phyloP scores from a whole-genome alignment of 2,329 filamentous ascomycete genomes.

The Colletotrichum gloeosporioides region DNA sequence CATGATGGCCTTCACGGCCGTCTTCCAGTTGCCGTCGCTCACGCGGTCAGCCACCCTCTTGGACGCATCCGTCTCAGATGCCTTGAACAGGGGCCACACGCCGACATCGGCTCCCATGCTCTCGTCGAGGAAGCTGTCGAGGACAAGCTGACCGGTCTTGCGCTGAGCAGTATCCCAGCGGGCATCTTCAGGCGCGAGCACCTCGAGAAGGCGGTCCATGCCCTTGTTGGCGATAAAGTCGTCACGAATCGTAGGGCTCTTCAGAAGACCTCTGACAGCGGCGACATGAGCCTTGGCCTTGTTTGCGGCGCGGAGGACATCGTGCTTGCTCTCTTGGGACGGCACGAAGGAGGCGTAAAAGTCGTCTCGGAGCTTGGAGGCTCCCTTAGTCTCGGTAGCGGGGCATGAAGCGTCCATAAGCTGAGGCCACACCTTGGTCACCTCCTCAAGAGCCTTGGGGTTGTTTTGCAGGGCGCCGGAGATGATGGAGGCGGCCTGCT shows the following conservation, averaged over 20 bases:
- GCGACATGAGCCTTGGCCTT: slow-evolving; percentile 46
- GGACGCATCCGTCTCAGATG: slow-evolving; percentile 8
- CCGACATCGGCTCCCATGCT: slow-evolving; percentile 65
- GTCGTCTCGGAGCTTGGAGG: slow-evolving; percentile 35
- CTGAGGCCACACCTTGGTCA: slow-evolving; percentile 52
- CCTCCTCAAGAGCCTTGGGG: slow-evolving; percentile 60
- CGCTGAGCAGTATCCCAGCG: slow-evolving; percentile 57
- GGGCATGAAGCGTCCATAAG: slow-evolving; percentile 46
- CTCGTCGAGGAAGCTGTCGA: slow-evolving; percentile 71
- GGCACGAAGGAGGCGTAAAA: slow-evolving; percentile 49
- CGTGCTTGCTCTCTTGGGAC: neutral
- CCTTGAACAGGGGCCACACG: slow-evolving; percentile 53
- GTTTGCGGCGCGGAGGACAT: slow-evolving; percentile 24
- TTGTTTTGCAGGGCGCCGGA: slow-evolving; percentile 69
- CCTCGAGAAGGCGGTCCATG: slow-evolving; percentile 58
- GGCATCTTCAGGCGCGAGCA: slow-evolving; percentile 52
- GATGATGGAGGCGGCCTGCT: slow-evolving; percentile 62
- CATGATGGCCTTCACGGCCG: slow-evolving; percentile 9
- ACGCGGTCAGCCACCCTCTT: slow-evolving; percentile 18
- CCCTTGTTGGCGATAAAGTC: slow-evolving; percentile 62
- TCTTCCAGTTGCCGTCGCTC: slow-evolving; percentile 18
- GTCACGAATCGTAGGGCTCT: slow-evolving; percentile 54
- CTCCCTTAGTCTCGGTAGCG: neutral
- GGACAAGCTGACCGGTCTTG: slow-evolving; percentile 62
- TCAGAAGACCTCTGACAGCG: slow-evolving; percentile 62